Evolutionary conservation across 148 eudicot genomes (phyloP), one percentile per base, ranked within the genome.

Genomic region (Silene latifolia): DNA sequence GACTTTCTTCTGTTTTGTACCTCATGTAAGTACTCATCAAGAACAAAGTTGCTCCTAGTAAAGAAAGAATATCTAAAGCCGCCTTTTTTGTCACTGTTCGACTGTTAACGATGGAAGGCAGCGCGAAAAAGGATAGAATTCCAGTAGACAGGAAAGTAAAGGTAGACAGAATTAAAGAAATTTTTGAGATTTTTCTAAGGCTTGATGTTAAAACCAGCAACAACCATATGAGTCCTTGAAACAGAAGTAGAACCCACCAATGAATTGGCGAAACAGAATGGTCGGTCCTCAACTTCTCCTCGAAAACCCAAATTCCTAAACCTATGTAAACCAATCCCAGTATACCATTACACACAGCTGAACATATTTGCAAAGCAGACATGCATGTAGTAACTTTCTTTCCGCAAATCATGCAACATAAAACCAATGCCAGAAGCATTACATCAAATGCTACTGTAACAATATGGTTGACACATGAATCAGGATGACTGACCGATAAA

Each of bases 381-480:
- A 71, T 47, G 18, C 62, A 64, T 51, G 58, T 81, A 67, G 24
- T 62, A 11, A 53, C 29, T 29, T 78, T 69, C 65, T 85, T 67
- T 72, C 71, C 86, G 67, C 71, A 77, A 64, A 84, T 57, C 74
- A 88, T 17, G 54, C 24, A 82, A 81, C 80, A 72, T 9, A 86
- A 42, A 78, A 88, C 74, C 71, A 85, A 29, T 42, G 75, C 71
- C 27, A 90, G 48, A 69, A 94, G 86, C 76, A 92, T 8, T 29
- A 73, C n/a, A 78, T 94, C 89, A n/a, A 87, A 83, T 72, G 83
- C 62, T 64, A 89, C 73, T 14, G 83, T 74, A 54, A 88, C 57
- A 0, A 73, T 83, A 81, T 94, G 92, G 78, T 90, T 94, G 73
- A 82, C 69, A 79, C 98, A 94, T 32, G 98, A 94, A 58, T 91